Evolutionary conservation across 2,329 filamentous ascomycete species (phyloP), one percentile per base, ranked within the genome.

Genomic region (Fusarium redolens): DNA sequence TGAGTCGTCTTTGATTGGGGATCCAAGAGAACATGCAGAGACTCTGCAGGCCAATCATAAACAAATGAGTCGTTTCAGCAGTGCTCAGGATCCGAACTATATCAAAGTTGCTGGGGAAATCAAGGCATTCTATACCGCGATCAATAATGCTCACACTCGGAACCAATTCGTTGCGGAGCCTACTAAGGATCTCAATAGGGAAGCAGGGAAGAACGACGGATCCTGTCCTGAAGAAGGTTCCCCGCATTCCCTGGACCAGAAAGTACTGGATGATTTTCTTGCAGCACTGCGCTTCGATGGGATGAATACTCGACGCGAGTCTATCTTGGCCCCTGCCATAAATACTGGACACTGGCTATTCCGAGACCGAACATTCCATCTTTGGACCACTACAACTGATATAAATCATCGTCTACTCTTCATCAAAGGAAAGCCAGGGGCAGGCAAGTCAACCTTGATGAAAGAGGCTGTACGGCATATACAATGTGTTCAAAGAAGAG

Each of bases 41-140:
- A 74, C 69, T 2, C 41, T 74, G 0, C 66, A 74, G 20, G 72
- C 69, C 4, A 67, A 65, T 5, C 72, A 75, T 11, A n/a, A 56
- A 14, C 45, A 71, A 1, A 69, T 75, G 57, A 69, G 61, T 22
- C 48, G 69, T 0, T 71, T 45, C 14, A 41, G 31, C 0, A 63
- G 66, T 3, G 3, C 30, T 2, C 12, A 51, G 0, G 72, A 75
- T 15, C 59, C 63, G 0, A 74, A 74, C 14, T 74, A 48, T 10
- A 43, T 40, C n/a, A 74, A 71, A n/a, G 40, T 75, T 4, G 50
- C 33, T 3, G 61, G 66, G 0, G 72, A 73, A n/a, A 28, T 73
- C n/a, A 40, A 25, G 3, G 25, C 37, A 0, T 40, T 68, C 1
- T 72, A 70, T 30, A 14, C 4, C 1, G 47, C 62, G 1, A 65